Evolutionary conservation across 441 rosid genomes (phyloP), one percentile per base, ranked within the genome.

Genomic region (Erodium moschatum): DNA sequence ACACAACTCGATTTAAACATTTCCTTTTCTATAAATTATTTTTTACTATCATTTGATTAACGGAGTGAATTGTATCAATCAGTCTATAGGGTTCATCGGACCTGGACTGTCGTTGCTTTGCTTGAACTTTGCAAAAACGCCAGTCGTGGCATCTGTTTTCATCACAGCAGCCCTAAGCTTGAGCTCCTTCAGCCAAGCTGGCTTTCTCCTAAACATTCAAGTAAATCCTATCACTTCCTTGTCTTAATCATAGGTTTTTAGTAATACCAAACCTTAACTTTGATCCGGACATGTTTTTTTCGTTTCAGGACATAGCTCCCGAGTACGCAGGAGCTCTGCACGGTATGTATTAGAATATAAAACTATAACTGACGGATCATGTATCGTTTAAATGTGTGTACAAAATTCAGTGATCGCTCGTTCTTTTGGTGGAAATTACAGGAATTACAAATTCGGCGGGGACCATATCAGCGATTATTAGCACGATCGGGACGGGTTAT

Each of bases 111-210:
- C 98, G 33, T 67, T 94, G 73, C 92, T 94, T 16, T 84, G 90
- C 80, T 80, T 91, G 77, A 89, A 91, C 76, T 84, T 70, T 16
- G 97, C 88, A 12, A 83, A 85, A 65, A 78, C 96, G 21, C 97
- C 97, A 9, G 71, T 73, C 18, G 27, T 71, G 67, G 98, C 98
- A 12, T 78, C 94, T 11, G 60, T 79, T 8, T 72, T 77, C 19
- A 85, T 94, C 75, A 89, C 97, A 4, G 67, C 69, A 46, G 97
- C 96, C 20, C 79, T 94, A 56, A 88, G 97, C 78, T 82, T 89
- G 71, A 91, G 97, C 81, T 88, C 96, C 61, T 91, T 94, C 77
- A 94, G 98, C 82, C 98, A 94, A 81, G 98, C 97, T 4, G 98
- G 98, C 18, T 94, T 89, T 79, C 97, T 91, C 71, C 93, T 94